Conservation (phyloP, 305 asterid species). For the Solanum hybrid region DNA sequence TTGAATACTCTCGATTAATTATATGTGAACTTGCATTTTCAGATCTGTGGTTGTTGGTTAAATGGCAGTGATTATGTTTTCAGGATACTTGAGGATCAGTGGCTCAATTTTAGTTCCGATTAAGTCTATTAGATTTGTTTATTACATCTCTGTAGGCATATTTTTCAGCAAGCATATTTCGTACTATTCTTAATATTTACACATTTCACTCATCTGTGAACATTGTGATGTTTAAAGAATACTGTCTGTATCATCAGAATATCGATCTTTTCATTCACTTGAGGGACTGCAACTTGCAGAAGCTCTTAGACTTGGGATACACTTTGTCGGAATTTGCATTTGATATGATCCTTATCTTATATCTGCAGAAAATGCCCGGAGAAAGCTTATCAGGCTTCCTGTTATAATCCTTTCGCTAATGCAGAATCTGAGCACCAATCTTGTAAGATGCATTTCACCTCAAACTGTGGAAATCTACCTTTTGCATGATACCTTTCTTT, state of each 20-base stretch:
- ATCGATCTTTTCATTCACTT: not conserved
- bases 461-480: not conserved
- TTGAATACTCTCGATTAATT: not conserved
- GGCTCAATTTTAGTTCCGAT: not conserved
- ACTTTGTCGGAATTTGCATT: not conserved
- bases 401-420: not conserved
- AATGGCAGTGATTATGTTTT: not conserved
- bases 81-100: not conserved
- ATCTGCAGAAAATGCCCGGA: not conserved
- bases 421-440: not conserved
- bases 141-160: not conserved
- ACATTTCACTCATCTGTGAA: too few species aligned
- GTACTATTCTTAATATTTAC: not conserved
- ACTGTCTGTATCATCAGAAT: not conserved
- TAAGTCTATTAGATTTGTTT: not conserved
- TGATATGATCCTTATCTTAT: not conserved
- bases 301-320: not conserved
- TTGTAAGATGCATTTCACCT: not conserved
- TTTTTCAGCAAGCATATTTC: not conserved
- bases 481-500: not conserved
- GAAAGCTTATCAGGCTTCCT: not conserved
- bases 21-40: not conserved
- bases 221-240: not conserved
- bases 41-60: not conserved
- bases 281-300: not conserved